Percentiles rank a stretch among this genome's conserved stretches.
These are phyloP conservation scores for Oryza nivara DNA, from an alignment of 176 grass and related monocot genomes.

Conservation along the genomic window DNA sequence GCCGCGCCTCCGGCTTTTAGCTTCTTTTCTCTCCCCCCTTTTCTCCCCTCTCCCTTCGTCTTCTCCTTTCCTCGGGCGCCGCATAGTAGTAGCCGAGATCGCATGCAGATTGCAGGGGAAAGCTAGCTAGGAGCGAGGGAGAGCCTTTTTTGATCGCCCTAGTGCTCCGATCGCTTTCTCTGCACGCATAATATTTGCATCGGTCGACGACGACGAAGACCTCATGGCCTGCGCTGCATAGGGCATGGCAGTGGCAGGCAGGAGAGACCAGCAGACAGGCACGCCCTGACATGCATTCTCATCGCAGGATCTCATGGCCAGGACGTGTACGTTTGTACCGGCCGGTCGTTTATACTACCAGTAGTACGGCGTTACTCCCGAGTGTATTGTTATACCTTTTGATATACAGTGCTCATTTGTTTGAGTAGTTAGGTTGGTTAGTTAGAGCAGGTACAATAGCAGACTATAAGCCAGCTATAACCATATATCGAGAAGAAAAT, in stretches of 20 bases:
- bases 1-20: no score
- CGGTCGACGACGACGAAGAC: not conserved
- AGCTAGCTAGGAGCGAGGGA: no score
- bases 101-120: no score
- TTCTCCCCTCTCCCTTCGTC: no score
- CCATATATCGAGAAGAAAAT: no score
- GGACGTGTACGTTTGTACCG: not conserved
- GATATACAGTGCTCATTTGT: not conserved
- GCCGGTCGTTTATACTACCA: no score
- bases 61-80: no score
- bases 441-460: no score
- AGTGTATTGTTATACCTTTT: not conserved
- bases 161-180: slow-evolving; percentile 32
- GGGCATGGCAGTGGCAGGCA: slow-evolving; percentile 9
- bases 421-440: not conserved
- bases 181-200: slow-evolving; percentile 18
- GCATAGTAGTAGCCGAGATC: no score
- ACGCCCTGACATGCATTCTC: slow-evolving; percentile 6
- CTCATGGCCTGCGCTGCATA: not conserved
- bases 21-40: no score
- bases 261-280: slow-evolving; percentile 41
- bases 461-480: no score
- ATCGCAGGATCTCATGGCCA: not conserved
- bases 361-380: not conserved
- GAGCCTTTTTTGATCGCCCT: no score